These are phyloP conservation scores for Diaporthe sp. DNA, from an alignment of 2,329 filamentous ascomycete genomes.

Conservation along the genomic window DNA sequence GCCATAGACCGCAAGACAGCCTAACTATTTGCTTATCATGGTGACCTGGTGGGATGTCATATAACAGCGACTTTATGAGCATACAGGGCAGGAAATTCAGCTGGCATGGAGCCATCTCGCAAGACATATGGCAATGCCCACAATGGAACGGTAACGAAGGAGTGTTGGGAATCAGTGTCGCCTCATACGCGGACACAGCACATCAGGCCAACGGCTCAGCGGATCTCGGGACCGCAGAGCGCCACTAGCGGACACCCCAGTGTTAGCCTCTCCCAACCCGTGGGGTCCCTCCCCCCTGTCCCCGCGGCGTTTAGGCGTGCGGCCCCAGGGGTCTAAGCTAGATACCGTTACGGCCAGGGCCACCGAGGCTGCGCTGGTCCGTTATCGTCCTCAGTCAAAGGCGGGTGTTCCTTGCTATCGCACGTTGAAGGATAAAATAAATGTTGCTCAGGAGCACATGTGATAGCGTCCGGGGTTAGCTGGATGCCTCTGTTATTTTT, in stretches of 20 bases:
- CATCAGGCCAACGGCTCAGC: slow-evolving; percentile 19
- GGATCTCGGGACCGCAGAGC: slow-evolving; percentile 36
- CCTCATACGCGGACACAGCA: slow-evolving; percentile 5
- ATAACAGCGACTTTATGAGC: not conserved
- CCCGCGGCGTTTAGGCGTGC: slow-evolving; percentile 11
- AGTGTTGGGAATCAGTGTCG: not conserved
- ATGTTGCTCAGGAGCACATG: slow-evolving; percentile 26
- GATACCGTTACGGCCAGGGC: slow-evolving; percentile 7
- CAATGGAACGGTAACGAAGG: not conserved
- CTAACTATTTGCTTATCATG: not conserved
- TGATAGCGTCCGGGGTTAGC: not conserved
- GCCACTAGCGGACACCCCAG: slow-evolving; percentile 28
- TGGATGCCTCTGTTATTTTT: slow-evolving; percentile 5
- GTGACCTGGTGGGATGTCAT: not conserved
- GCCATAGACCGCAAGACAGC: not conserved
- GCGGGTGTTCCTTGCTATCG: slow-evolving; percentile 26
- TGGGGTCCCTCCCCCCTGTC: slow-evolving; percentile 31
- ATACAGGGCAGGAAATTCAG: too few relatives aligned
- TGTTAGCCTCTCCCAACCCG: slow-evolving; percentile 28
- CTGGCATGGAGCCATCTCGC: not conserved
- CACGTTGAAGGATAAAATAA: slow-evolving; percentile 37
- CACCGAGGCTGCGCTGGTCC: slow-evolving; percentile 20
- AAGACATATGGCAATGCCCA: not conserved
- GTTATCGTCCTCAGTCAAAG: slow-evolving; percentile 34
- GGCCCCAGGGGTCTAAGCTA: slow-evolving; percentile 35